Percentiles rank a stretch among this genome's conserved stretches.
Evolutionary conservation across 331 rosid genomes (phyloP).

Genomic region (Rhamnella rubrinervis): DNA sequence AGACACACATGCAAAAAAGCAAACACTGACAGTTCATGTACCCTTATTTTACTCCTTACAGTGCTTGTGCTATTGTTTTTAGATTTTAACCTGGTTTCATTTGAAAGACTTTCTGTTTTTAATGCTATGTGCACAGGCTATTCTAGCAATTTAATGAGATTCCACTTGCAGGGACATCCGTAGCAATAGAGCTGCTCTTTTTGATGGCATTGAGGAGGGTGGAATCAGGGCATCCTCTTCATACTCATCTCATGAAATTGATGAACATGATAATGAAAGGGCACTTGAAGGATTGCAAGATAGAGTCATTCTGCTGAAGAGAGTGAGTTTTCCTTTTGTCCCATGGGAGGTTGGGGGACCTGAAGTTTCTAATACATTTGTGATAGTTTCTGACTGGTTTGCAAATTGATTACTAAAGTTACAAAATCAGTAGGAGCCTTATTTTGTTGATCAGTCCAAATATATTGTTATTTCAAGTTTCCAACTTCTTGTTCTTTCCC

Average conservation of each 20-base stretch:
- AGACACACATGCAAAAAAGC: too few species aligned
- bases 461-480: too few species aligned
- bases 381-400: neutral
- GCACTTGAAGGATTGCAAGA: conserved; percentile 91
- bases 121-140: neutral
- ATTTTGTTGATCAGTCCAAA: too few species aligned
- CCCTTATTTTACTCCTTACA: too few species aligned
- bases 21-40: too few species aligned
- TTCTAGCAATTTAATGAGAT: conserved; percentile 16
- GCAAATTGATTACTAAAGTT: neutral
- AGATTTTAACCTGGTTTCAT: too few species aligned
- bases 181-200: conserved; percentile 71
- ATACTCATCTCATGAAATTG: conserved; percentile 89
- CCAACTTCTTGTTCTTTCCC: too few species aligned
- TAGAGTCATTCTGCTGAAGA: conserved; percentile 82
- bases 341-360: neutral
- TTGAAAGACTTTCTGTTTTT: too few species aligned
- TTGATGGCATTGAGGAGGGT: conserved; percentile 98
- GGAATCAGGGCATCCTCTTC: conserved; percentile 81
- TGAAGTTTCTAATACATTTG: neutral
- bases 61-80: too few species aligned
- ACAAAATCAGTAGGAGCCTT: neutral
- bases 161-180: conserved; percentile 53
- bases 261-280: conserved; percentile 83
- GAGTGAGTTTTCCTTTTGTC: conserved; percentile 45